phyloP scores from a whole-genome alignment of 352 stramenopile genomes.

The Peronospora farinosa region DNA sequence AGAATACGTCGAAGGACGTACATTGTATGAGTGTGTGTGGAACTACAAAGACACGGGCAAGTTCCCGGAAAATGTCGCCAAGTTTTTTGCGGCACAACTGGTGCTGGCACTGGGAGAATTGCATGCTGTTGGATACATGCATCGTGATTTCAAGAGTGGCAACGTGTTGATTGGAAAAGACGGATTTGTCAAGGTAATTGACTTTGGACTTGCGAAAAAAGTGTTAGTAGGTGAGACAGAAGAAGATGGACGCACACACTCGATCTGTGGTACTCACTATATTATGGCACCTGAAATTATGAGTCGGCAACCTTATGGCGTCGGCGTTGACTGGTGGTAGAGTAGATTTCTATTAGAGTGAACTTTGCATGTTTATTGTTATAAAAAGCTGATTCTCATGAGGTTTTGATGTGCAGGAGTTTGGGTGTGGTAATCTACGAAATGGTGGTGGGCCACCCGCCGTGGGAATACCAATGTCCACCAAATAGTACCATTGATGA shows the following conservation, averaged over 20 bases:
- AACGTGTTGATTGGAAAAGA: conserved; percentile 50
- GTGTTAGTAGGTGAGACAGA: neutral
- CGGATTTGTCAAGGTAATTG: conserved; percentile 55
- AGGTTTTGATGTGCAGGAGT: conserved; percentile 34
- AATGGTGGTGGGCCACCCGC: conserved; percentile 54
- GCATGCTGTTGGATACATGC: conserved; percentile 48
- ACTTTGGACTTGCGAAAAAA: conserved; percentile 64
- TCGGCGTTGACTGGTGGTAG: conserved; percentile 67
- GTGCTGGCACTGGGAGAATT: conserved; percentile 53
- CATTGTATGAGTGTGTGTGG: conserved; percentile 72
- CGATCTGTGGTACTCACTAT: conserved; percentile 69
- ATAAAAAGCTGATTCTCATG: neutral
- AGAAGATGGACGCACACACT: conserved; percentile 19
- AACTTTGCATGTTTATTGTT: neutral
- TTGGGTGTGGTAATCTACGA: conserved; percentile 72
- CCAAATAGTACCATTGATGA: conserved; percentile 14
- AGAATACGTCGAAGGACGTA: conserved; percentile 53
- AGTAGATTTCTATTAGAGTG: conserved; percentile 1
- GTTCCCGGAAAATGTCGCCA: conserved; percentile 51
- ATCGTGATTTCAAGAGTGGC: conserved; percentile 77
- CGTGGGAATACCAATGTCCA: conserved; percentile 61
- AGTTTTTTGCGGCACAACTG: conserved; percentile 61
- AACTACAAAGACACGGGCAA: conserved; percentile 29
- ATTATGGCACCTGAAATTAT: conserved; percentile 71
- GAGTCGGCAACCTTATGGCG: conserved; percentile 26